Base-by-base conservation (phyloP, 352 stramenopile genomes). In the Detonula confervacea region DNA sequence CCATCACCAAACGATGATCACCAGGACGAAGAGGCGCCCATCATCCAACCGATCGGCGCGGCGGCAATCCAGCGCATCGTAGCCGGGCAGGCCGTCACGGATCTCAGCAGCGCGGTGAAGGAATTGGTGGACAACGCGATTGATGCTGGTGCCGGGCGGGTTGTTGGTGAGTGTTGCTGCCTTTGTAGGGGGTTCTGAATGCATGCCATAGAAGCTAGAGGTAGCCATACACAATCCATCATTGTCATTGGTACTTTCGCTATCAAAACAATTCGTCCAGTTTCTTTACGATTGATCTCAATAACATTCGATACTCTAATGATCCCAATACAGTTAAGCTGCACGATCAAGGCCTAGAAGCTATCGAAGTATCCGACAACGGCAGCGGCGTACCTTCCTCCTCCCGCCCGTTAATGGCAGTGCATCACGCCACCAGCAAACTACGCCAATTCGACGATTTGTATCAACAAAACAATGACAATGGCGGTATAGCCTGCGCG, bases 361-460 rank as follows among this genome's bases (percentile, higher is more conserved):
- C 90, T 35, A 96, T 99, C 52, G 96, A 99, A 91, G 96, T 99
- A 27, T 94, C 90, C 14, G 97, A 99, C 84, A 98, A 99, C 84
- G 97, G 97, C 0, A 80, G 16, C 1, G 97, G 97, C 51, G 91
- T 99, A 33, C 70, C 92, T 9, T 75, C 77, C 0, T 84, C 75
- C 5, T 95, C 97, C 66, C 56, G 84, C 44, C 64, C 72, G 5
- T 86, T 90, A 8, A 72, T 99, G 39, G 96, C 92, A 16, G 83
- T 87, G 27, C 98, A 98, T 74, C 95, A 98, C 87, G 95, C 96
- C 54, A 99, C 97, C 0, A 98, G 93, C 65, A 99, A 99, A 90
- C 96, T 99, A 61, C 82, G 71, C n/a, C 52, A 82, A 52, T 98
- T 99, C 79, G 95, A 97, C 44, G 96, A 98, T 81, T 95, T 99